These are phyloP conservation scores for Neckera pumila DNA, from an alignment of 225 moss, liverwort and hornwort genomes.

Conservation along the genomic window DNA sequence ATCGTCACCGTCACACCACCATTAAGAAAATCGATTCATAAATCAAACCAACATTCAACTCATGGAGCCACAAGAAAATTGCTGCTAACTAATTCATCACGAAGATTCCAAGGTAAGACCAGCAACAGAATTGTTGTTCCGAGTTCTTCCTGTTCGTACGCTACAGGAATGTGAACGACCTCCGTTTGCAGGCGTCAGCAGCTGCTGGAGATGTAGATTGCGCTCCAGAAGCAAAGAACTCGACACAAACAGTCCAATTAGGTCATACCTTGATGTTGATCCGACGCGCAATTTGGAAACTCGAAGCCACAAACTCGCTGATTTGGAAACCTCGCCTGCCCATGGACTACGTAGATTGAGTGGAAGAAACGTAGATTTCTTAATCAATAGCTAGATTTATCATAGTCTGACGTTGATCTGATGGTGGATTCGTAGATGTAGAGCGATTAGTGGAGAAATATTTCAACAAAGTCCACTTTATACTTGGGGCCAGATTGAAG, in stretches of 20 bases:
- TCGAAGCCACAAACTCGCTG: background rate
- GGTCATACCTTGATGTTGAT: background rate
- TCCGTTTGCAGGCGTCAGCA: background rate
- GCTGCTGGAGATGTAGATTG: background rate
- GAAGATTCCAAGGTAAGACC: background rate
- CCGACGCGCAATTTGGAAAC: no score
- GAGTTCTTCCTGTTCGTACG: no score
- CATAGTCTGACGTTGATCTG: background rate
- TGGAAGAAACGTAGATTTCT: background rate
- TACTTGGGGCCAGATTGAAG: no score
- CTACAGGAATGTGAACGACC: background rate
- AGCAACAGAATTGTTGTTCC: background rate
- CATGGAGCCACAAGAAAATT: no score
- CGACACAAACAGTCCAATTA: background rate
- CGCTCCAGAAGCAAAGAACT: background rate
- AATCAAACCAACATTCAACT: background rate
- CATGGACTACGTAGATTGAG: background rate
- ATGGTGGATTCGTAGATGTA: background rate
- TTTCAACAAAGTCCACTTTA: no score
- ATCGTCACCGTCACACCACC: slow-evolving; percentile 10
- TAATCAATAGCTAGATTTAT: rapidly evolving
- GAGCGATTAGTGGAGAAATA: background rate
- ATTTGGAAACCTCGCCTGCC: no score
- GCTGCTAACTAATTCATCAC: background rate
- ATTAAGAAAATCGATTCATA: no score